Evolutionary conservation across 805 yeast genomes (phyloP), one percentile per base, ranked within the genome.

Genomic region (Debaryomyces prosopidis): DNA sequence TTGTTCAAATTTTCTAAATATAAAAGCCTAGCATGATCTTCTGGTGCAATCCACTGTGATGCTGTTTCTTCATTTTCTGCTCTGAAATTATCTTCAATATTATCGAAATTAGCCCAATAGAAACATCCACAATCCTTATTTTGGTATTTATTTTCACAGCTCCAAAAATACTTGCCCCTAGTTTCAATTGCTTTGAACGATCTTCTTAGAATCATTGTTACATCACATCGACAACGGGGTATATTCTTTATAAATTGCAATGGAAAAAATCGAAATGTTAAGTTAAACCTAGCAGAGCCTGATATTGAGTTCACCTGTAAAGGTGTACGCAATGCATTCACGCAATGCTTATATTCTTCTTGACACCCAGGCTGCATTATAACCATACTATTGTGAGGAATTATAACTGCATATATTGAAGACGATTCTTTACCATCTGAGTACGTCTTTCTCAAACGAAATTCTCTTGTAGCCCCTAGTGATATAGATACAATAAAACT

Each of bases 351-450:
- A 58, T 66, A 87, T 41, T 78, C 80, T 51, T 87, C 96, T 58
- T 87, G 96, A 49, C 87, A 82, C 0, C 89, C 89, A 1, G 89
- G 85, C 47, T 84, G 82, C 95, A 87, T 87, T 2, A 87, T 63
- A 2, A 87, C 54, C 32, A 87, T 59, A 7, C 87, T 75, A 55
- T 87, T 87, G 59, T 87, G 90, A 0, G 88, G 85, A 2, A 84
- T 57, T n/a, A 82, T 84, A 1, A 84, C 69, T 23, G 85, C 65
- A 58, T 74, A 70, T 18, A 80, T 58, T 42, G 71, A 42, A n/a
- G 41, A 38, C 5, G 23, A 19, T 9, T 34, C 23, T 20, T 44
- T 52, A 54, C 32, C 54, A 46, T 60, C 57, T 3, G 65, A 66
- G 46, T 77, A 70, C 20, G 57, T 65, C 45, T 72, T 73, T 44